Base-by-base conservation (phyloP, 148 eudicot genomes). In the Chenopodium berlandieri region DNA sequence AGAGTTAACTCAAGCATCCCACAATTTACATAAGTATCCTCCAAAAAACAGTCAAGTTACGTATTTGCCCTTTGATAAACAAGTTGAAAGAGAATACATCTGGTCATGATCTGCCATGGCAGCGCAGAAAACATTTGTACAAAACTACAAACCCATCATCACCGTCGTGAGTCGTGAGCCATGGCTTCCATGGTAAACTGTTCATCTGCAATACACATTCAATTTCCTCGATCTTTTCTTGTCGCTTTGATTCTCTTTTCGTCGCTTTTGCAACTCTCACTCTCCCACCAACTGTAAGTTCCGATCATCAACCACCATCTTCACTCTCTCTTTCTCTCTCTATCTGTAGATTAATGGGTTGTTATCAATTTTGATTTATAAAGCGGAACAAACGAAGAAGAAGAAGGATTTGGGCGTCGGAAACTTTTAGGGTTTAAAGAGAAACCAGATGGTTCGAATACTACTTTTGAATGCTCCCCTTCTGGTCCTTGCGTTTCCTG, bases 401-500 rank as follows among this genome's bases (percentile, higher is more conserved):
- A 52, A 64, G 83, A 79, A 32, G 85, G 75, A 32, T 34, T 71
- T 12, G 83, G 84, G 70, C 84, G 81, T 30, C 80, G 92, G 75
- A 52, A 69, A 19, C 75, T 92, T 80, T 79, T 89, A 88, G 85
- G 94, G 80, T 89, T 95, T 77, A 90, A 85, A 81, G 98, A 93
- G 73, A 93, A 88, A 32, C 88, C 88, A 0, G 71, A 60, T 3
- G 92, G 91, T 66, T 86, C 87, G 37, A 93, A 91, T 85, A 31
- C 84, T 31, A 93, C 97, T 40, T 93, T 87, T 78, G 97, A 93
- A 32, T 95, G 98, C 82, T 88, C 96, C 50, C 97, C 97, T 84
- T 93, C 97, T 40, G 98, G 96, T 62, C 92, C 98, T 78, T 95
- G 98, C 81, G 81, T 95, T 67, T 87, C 94, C 47, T 95, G 97